phyloP scores from a whole-genome alignment of 306 rosid species.

The Pyrus bretschneideri region DNA sequence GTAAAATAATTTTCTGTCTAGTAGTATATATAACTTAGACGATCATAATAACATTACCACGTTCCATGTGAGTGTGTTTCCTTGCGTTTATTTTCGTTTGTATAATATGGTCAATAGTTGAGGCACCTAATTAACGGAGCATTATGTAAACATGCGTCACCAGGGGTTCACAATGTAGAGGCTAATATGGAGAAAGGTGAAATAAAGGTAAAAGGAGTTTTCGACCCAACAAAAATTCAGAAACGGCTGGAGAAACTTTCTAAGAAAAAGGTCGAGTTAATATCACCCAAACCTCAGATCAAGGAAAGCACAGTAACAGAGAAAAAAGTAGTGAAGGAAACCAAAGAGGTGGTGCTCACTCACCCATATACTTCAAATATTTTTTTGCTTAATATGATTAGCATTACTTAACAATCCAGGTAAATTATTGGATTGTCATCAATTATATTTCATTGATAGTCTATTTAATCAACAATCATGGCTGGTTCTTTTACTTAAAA shows the following conservation, averaged over 20 bases:
- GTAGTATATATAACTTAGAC: neutral
- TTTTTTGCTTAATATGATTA: neutral
- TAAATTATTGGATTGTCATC: neutral
- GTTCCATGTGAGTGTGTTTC: neutral
- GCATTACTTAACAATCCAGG: neutral
- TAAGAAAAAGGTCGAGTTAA: conserved; percentile 57
- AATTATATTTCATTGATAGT: neutral
- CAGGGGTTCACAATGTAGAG: conserved; percentile 70
- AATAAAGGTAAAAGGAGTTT: conserved; percentile 53
- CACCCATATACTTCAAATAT: neutral
- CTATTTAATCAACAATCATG: neutral
- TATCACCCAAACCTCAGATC: conserved; percentile 67
- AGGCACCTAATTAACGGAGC: neutral
- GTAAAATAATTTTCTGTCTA: neutral
- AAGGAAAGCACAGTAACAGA: conserved; percentile 18
- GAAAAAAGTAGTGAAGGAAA: conserved; percentile 40
- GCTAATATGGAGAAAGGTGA: conserved; percentile 56
- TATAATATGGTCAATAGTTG: neutral
- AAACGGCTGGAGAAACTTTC: conserved; percentile 47
- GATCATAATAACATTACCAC: neutral
- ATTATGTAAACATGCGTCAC: neutral
- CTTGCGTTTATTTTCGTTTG: neutral
- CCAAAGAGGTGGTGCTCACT: conserved; percentile 28
- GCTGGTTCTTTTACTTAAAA: neutral
- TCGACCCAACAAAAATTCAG: conserved; percentile 53